Evolutionary conservation across 2,329 filamentous ascomycete species (phyloP).

Genomic region (Clarireedia sp.): DNA sequence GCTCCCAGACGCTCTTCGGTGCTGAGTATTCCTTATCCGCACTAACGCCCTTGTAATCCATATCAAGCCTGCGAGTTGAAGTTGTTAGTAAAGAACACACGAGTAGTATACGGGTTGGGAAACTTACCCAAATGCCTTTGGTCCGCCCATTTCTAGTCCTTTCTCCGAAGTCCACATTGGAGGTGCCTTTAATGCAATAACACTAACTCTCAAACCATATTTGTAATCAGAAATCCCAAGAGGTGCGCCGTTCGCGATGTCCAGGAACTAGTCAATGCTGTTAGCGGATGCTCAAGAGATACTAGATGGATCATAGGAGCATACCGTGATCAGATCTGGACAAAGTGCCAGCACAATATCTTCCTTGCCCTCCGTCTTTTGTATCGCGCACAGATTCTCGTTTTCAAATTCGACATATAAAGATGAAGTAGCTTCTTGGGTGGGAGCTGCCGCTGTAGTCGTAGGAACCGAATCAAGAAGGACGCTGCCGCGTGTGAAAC

Average conservation of each 20-base stretch:
- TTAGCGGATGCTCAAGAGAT: too few relatives aligned
- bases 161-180: constrained; percentile 39
- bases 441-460: neutral
- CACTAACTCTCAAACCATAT: constrained; percentile 43
- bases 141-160: constrained; percentile 35
- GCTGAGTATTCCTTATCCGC: constrained; percentile 18
- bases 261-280: constrained; percentile 28
- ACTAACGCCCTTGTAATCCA: constrained; percentile 20
- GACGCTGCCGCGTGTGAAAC: constrained; percentile 26
- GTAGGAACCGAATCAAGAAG: constrained; percentile 15
- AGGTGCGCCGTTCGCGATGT: constrained; percentile 40
- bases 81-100: constrained; percentile 1
- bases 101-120: neutral
- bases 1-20: constrained; percentile 27
- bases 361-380: constrained; percentile 13
- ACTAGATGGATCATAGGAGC: neutral
- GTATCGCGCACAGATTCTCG: constrained; percentile 25
- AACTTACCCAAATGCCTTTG: constrained; percentile 33
- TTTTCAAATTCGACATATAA: constrained; percentile 27
- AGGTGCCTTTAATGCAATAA: constrained; percentile 42
- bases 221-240: constrained; percentile 43
- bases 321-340: constrained; percentile 25
- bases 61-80: constrained; percentile 16
- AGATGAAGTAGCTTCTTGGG: neutral
- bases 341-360: constrained; percentile 22